A percentile compares a stretch with the other conserved stretches of the same genome.
Conservation (phyloP, 2,329 filamentous ascomycete genomes). For the Samsoniella hepiali region DNA sequence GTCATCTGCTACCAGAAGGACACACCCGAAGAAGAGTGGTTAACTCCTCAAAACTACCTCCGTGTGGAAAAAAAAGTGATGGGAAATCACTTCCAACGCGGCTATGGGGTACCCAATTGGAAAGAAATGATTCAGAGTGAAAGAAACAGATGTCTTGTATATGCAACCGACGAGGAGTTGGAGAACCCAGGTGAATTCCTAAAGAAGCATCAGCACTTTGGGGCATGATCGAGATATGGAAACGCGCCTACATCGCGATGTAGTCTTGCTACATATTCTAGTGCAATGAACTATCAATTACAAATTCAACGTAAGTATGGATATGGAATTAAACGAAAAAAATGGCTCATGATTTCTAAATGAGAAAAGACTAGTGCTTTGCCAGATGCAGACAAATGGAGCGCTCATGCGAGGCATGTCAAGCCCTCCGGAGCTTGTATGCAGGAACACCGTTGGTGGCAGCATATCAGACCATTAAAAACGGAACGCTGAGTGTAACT, state of each 20-base stretch:
- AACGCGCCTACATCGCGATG: background rate
- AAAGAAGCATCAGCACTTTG: background rate
- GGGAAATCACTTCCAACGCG: background rate
- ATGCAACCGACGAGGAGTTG: slow-evolving; percentile 2
- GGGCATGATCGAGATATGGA: background rate
- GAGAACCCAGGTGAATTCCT: background rate
- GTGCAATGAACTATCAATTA: background rate
- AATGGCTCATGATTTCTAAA: background rate
- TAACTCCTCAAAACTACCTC: slow-evolving; percentile 11
- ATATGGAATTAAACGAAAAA: too few relatives aligned
- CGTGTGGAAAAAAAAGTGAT: background rate
- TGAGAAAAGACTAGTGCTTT: background rate
- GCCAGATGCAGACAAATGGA: background rate
- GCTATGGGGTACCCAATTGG: background rate
- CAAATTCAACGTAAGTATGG: background rate
- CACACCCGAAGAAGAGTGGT: background rate
- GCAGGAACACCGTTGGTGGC: background rate
- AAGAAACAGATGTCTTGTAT: background rate
- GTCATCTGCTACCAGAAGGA: background rate
- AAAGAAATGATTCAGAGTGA: background rate
- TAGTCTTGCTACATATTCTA: background rate
- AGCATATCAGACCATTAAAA: background rate
- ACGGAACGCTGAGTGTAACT: background rate
- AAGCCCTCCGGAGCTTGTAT: background rate
- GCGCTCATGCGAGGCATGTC: background rate